Evolutionary conservation across 2,329 filamentous ascomycete species (phyloP), one percentile per base, ranked within the genome.

Genomic region (Coniochaeta sp.): DNA sequence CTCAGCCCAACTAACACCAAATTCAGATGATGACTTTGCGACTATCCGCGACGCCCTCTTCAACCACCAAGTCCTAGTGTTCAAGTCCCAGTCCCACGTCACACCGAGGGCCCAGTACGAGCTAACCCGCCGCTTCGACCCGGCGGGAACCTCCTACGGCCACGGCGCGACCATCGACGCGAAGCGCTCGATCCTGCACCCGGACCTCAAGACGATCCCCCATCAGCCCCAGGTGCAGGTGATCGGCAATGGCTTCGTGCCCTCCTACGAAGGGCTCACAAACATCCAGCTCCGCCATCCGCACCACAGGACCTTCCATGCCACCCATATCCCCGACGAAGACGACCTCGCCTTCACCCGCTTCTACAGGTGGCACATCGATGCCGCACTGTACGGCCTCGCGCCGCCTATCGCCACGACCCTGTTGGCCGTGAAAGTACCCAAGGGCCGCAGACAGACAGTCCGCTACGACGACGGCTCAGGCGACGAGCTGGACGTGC

Each of bases 321-420:
- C 83, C 58, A 83, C 84, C 6, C 70, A 76, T 22, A 83, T 93
- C 63, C 81, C 88, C 0, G 74, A 73, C 16, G 71, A 73, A 8
- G 77, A 81, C n/a, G 80, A 82, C 62, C 71, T 79, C 22, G 74
- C 74, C 66, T 78, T 70, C 62, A 83, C 81, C 3, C 76, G 75
- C 75, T 86, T 91, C 74, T 92, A 90, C 74, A 79, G 89, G 62
- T 92, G 89, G 89, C 89, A 92, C 71, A 91, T 92, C 59, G 89
- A 92, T 67, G 89, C 89, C 3, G 89, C 89, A 1, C 76, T 92
- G 6, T 92, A 92, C 69, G 87, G 83, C 19, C 80, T 91, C 7
- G 84, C 89, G n/a, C 89, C 89, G 3, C 89, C 89, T 1, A 80
- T 86, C 28, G 89, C 87, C 3, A 93, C 89, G 0, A 86, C 86